These are phyloP conservation scores for Acorus gramineus DNA, from an alignment of 106 monocot genomes.

Conservation along the genomic window DNA sequence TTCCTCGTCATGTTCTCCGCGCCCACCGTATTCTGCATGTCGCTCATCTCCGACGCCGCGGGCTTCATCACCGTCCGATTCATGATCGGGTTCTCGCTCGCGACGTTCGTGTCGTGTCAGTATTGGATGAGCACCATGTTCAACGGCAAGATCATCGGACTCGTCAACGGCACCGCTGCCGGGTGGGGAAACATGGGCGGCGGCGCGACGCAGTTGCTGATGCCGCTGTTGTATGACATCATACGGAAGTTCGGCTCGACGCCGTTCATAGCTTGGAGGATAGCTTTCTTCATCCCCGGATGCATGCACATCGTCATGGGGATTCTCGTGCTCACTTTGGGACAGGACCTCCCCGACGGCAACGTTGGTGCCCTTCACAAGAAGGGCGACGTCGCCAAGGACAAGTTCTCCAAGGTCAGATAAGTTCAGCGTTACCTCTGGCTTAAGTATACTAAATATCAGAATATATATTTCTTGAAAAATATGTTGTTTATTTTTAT, in stretches of 20 bases:
- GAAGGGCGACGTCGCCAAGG: constrained; percentile 42
- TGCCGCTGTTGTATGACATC: constrained; percentile 56
- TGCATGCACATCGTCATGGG: constrained; percentile 35
- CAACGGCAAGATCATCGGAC: constrained; percentile 56
- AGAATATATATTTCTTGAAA: too few relatives aligned
- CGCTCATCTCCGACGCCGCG: constrained; percentile 31
- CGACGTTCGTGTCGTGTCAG: constrained; percentile 75
- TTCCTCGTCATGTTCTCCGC: constrained; percentile 64
- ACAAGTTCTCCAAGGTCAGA: constrained; percentile 43
- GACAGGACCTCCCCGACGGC: constrained; percentile 65
- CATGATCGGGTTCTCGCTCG: constrained; percentile 77
- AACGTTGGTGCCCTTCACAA: constrained; percentile 37
- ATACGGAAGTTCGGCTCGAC: constrained; percentile 37
- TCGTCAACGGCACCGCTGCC: constrained; percentile 62
- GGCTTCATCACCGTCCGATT: constrained; percentile 55
- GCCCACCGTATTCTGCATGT: constrained; percentile 66
- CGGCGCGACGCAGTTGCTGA: constrained; percentile 68
- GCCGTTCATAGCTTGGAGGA: constrained; percentile 55
- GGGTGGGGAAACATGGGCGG: constrained; percentile 97
- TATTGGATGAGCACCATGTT: constrained; percentile 98
- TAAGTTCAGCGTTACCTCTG: too few relatives aligned
- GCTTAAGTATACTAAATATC: too few relatives aligned
- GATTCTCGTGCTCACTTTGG: constrained; percentile 35
- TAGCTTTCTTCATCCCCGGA: constrained; percentile 64
- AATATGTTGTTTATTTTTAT: too few relatives aligned